Base-by-base conservation (phyloP, 2,329 filamentous ascomycete species). In the Sporothrix brasiliensis region DNA sequence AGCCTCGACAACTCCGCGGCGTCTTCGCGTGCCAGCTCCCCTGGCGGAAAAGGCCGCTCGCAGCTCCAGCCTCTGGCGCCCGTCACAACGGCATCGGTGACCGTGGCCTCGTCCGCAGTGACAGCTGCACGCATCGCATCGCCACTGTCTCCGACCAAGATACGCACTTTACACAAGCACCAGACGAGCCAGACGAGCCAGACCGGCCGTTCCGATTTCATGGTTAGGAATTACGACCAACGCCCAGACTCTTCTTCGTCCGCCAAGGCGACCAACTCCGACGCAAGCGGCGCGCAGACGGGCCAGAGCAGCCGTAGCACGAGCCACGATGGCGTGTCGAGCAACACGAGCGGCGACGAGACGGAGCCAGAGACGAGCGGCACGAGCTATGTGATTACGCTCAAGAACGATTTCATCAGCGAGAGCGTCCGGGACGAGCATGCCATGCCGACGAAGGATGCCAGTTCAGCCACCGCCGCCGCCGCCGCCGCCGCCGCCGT, bases 321-420 rank as follows among this genome's bases (percentile, higher is more conserved):
- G 61, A 89, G 86, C 73, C 87, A 87, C 67, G 86, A 87, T 70
- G 86, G 85, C 72, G 82, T 83, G 70, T 86, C 84, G 74, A 84
- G 85, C 77, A 88, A 81, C 76, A 85, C 82, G 75, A 86, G 85
- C 74, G 90, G 87, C 75, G 89, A 91, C 74, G 88, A 88, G 74
- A 68, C 70, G 13, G 71, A 54, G 0, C 14, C 67, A 27, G 69
- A 71, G 1, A 91, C 94, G 76, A 86, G 87, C 34, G 84, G 84
- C 78, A 91, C 92, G 67, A 92, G 89, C 77, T 97, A 97, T 77
- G 92, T 97, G 80, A 89, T 97, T 73, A 88, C 88, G 68, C 85
- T 97, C 50, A 91, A 95, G 75, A 82, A 92, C 73, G 94, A 97
- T 78, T 97, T 97, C 76, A 86, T 92, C 72, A 95, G 92, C 78